Evolutionary conservation across 176 grass and related monocot species (phyloP).

Genomic region (Poa annua): DNA sequence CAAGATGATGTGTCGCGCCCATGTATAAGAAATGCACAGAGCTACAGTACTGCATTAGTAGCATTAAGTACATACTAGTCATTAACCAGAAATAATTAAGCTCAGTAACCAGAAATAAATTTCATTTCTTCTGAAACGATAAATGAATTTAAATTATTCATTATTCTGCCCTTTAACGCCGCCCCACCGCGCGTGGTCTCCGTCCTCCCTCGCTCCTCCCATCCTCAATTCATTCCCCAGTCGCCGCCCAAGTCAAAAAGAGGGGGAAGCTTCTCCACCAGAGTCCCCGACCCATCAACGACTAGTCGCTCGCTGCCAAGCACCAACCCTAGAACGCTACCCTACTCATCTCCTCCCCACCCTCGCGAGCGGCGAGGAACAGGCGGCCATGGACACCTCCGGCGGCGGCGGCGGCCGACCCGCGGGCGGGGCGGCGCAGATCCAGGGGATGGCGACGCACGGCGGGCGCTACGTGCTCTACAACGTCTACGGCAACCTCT

Average conservation of each 20-base stretch:
- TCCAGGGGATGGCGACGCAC: constrained; percentile 67
- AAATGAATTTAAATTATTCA: neutral
- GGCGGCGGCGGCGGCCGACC: constrained; percentile 38
- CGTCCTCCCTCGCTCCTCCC: constrained; percentile 20
- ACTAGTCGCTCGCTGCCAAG: constrained; percentile 47
- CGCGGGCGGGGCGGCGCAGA: constrained; percentile 53
- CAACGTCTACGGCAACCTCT: constrained; percentile 88
- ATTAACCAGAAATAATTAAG: too few species aligned
- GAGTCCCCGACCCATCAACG: constrained; percentile 41
- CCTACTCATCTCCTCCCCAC: neutral
- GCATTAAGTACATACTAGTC: too few species aligned
- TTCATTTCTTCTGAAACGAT: too few species aligned
- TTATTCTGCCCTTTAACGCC: neutral
- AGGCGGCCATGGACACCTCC: constrained; percentile 46
- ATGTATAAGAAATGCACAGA: too few species aligned
- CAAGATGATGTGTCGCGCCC: too few species aligned
- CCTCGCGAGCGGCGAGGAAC: constrained; percentile 2
- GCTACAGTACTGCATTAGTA: too few species aligned
- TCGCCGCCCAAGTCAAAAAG: constrained; percentile 59
- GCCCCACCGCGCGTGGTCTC: constrained; percentile 27
- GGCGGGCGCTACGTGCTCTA: constrained; percentile 83
- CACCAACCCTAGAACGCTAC: constrained; percentile 35
- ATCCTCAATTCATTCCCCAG: constrained; percentile 31
- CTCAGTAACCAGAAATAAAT: too few species aligned
- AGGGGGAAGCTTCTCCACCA: constrained; percentile 54